Percentiles rank a stretch among this genome's conserved stretches.
Evolutionary conservation across 2,329 filamentous ascomycete genomes (phyloP).

Genomic region (Arthrinium puccinioides): DNA sequence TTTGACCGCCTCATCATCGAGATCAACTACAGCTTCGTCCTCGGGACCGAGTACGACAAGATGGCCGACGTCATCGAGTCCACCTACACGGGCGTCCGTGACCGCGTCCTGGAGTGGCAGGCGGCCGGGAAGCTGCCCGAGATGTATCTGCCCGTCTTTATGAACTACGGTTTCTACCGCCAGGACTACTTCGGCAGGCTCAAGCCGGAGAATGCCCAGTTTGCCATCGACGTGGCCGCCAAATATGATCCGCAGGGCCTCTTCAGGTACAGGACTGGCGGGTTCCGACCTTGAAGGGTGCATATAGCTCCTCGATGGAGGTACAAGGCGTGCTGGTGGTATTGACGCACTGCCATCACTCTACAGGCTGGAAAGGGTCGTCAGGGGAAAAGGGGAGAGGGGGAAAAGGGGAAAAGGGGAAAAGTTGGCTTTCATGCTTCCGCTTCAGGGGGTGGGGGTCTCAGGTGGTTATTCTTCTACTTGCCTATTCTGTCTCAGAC

Average conservation of each 20-base stretch:
- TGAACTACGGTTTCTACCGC: conserved; percentile 33
- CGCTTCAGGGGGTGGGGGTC: no score
- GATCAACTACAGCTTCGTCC: conserved; percentile 32
- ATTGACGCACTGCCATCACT: no score
- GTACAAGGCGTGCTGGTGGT: no score
- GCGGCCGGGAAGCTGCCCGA: conserved; percentile 24
- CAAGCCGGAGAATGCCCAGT: conserved; percentile 22
- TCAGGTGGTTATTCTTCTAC: no score
- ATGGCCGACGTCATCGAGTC: conserved; percentile 25
- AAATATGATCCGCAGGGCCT: conserved; percentile 29
- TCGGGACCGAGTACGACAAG: conserved; percentile 17
- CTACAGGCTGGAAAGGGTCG: no score
- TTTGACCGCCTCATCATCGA: conserved; percentile 33
- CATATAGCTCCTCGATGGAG: no score
- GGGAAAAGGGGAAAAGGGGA: no score
- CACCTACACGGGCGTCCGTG: conserved; percentile 26
- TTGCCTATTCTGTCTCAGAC: no score
- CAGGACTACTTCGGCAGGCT: conserved; percentile 34
- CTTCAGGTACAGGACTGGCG: conserved; percentile 29
- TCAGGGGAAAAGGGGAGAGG: no score
- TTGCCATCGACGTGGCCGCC: conserved; percentile 24
- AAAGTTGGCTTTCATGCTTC: no score
- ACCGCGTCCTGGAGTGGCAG: conserved; percentile 22
- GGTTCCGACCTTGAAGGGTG: conserved; percentile 16
- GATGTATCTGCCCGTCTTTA: conserved; percentile 31